Evolutionary conservation across 1,284 basidiomycete genomes (phyloP).

Genomic region (Tilletia indica): DNA sequence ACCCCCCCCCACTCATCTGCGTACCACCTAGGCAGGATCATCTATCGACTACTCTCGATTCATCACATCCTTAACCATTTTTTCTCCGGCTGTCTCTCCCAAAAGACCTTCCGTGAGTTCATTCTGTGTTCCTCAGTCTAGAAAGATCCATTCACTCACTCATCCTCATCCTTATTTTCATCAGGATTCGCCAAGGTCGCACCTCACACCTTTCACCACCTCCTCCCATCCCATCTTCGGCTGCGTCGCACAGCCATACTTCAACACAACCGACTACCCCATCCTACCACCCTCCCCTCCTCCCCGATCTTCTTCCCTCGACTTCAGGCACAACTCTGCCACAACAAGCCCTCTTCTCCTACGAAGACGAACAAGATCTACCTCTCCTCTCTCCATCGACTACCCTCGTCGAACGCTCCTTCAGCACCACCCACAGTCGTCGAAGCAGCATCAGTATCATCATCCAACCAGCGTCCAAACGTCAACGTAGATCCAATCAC

Average conservation of each 20-base stretch:
- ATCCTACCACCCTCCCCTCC: background rate
- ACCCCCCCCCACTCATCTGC: background rate
- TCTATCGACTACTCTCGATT: background rate
- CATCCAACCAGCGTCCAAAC: no score
- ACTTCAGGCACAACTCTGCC: background rate
- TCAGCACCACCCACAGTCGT: background rate
- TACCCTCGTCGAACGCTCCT: conserved; percentile 7
- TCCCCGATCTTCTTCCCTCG: background rate
- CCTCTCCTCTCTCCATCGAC: conserved; percentile 9
- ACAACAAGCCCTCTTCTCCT: background rate
- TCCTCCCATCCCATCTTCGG: background rate
- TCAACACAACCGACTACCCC: background rate
- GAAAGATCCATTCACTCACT: background rate
- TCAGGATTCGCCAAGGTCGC: conserved; percentile 18
- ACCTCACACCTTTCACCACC: background rate
- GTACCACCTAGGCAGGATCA: background rate
- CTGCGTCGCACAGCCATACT: conserved; percentile 9
- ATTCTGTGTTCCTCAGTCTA: background rate
- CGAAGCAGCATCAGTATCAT: no score
- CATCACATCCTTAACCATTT: background rate
- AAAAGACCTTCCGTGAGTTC: conserved; percentile 13
- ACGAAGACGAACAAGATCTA: background rate
- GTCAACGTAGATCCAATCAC: no score
- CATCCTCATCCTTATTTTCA: background rate
- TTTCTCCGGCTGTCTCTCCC: background rate